Conservation (phyloP, 805 yeast genomes). For the Starmerella sirachaensis region DNA sequence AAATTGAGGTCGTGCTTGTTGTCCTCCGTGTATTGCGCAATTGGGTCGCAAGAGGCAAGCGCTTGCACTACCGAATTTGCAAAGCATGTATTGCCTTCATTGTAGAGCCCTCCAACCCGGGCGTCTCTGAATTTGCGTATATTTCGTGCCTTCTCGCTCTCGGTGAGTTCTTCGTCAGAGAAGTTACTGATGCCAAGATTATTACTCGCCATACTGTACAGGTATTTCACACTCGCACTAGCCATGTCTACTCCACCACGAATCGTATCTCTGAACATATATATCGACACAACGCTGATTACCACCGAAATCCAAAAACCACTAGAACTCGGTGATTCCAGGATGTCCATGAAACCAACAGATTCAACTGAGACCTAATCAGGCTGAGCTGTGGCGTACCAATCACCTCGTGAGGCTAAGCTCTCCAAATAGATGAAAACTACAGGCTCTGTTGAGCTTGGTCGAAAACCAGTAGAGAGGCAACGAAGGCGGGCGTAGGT, state of each 20-base stretch:
- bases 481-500: too few species aligned
- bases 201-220: constrained; percentile 24
- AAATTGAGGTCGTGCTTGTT: constrained; percentile 25
- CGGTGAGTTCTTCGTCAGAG: constrained; percentile 22
- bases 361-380: neutral
- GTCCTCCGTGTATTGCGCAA: constrained; percentile 44
- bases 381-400: too few species aligned
- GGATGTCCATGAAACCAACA: neutral
- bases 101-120: constrained; percentile 70
- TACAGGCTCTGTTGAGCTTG: too few species aligned
- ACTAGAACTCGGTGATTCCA: constrained; percentile 2
- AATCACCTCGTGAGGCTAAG: too few species aligned
- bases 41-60: constrained; percentile 57
- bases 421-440: too few species aligned
- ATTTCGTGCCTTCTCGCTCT: constrained; percentile 19
- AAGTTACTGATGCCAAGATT: constrained; percentile 21
- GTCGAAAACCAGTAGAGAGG: too few species aligned
- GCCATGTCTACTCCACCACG: constrained; percentile 29
- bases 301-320: constrained; percentile 4
- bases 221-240: constrained; percentile 23
- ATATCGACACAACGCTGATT: constrained; percentile 7
- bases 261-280: constrained; percentile 27
- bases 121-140: constrained; percentile 21
- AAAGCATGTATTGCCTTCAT: constrained; percentile 90
- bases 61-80: constrained; percentile 86